Evolutionary conservation across 1,139 yeast genomes (phyloP).

Genomic region (Candida sojae): DNA sequence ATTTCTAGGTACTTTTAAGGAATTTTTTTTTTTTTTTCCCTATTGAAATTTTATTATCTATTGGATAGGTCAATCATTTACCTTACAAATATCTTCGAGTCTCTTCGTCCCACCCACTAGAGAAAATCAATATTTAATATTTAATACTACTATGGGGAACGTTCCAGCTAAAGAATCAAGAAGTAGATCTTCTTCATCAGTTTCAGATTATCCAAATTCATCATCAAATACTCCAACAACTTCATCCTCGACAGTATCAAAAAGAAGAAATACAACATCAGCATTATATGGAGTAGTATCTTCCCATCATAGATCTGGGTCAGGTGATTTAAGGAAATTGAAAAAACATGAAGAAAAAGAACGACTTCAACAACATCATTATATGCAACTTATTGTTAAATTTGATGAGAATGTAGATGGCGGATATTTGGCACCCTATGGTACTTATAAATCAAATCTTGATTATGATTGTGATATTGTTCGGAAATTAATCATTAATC

Average conservation of each 20-base stretch:
- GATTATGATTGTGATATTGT: constrained; percentile 78
- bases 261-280: constrained; percentile 12
- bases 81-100: no score
- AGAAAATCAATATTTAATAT: background rate
- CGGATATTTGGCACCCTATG: constrained; percentile 83
- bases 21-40: no score
- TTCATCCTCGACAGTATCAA: constrained; percentile 18
- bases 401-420: constrained; percentile 71
- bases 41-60: no score
- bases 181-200: constrained; percentile 23
- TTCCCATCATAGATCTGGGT: constrained; percentile 12
- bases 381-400: constrained; percentile 56
- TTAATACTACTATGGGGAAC: constrained; percentile 49
- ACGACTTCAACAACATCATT: constrained; percentile 52
- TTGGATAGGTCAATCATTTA: no score
- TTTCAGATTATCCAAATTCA: constrained; percentile 12
- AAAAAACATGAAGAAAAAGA: constrained; percentile 54
- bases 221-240: constrained; percentile 8
- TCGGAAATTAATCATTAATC: constrained; percentile 54
- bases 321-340: constrained; percentile 25
- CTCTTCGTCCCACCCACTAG: no score
- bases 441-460: constrained; percentile 73
- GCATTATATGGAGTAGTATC: constrained; percentile 2
- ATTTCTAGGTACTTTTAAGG: no score
- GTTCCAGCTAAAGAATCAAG: constrained; percentile 57